Evolutionary conservation across 768 basidiomycete genomes (phyloP).

Genomic region (Boletus subcaerulescens): DNA sequence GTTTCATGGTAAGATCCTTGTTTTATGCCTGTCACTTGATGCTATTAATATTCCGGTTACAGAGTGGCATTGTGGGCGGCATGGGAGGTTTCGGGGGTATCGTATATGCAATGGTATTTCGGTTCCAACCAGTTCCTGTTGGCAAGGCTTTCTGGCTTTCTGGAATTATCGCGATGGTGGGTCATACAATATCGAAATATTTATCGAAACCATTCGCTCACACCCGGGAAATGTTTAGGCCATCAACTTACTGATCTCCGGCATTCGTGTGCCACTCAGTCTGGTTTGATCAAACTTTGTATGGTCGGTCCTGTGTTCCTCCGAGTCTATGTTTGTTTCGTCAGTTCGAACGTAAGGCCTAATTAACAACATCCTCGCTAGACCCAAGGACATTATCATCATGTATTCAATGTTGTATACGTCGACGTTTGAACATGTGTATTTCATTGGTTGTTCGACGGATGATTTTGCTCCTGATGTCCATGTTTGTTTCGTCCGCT

Average conservation of each 20-base stretch:
- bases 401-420: no score
- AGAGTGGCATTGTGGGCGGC: constrained; percentile 39
- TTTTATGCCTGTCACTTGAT: background rate
- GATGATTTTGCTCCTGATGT: no score
- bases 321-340: no score
- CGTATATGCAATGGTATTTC: constrained; percentile 41
- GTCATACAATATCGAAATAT: no score
- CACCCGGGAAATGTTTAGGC: background rate
- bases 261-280: constrained; percentile 11
- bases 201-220: background rate
- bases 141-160: constrained; percentile 40
- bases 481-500: no score
- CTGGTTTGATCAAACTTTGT: background rate
- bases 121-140: constrained; percentile 1
- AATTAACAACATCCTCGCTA: no score
- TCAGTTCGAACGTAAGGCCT: no score
- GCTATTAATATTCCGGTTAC: background rate
- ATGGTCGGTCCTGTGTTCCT: no score
- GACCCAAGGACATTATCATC: no score
- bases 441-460: no score
- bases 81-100: constrained; percentile 46
- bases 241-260: constrained; percentile 4
- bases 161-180: constrained; percentile 41
- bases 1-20: constrained; percentile 27
- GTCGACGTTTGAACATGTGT: no score